phyloP scores from a whole-genome alignment of 345 rosid genomes.

The Brassica incana region DNA sequence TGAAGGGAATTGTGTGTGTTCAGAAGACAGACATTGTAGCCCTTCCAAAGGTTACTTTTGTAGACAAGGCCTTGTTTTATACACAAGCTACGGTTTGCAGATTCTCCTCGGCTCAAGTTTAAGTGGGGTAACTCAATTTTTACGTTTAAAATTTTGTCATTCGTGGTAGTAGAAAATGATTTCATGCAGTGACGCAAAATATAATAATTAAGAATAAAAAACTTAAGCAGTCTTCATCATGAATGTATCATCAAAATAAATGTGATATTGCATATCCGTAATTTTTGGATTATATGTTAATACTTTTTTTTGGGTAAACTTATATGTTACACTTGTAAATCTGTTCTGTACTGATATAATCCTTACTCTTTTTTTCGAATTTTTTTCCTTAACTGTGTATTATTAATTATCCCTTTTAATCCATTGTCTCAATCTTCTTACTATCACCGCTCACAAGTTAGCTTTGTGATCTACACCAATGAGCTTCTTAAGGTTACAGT shows the following conservation, averaged over 20 bases:
- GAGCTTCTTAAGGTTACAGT: not conserved
- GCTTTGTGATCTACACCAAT: not conserved
- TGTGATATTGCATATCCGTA: not conserved
- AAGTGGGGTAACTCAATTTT: not conserved
- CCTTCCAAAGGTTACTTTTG: conserved; percentile 69
- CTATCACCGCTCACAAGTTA: not conserved
- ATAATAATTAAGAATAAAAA: not conserved
- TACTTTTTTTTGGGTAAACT: too few relatives aligned
- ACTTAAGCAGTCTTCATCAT: not conserved
- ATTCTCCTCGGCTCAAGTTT: conserved; percentile 17
- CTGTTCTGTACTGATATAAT: not conserved
- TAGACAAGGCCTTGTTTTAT: conserved; percentile 57
- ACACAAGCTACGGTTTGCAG: conserved; percentile 76
- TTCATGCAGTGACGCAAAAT: not conserved
- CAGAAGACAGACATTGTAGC: conserved; percentile 74
- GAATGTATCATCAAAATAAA: not conserved
- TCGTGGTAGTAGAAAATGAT: not conserved
- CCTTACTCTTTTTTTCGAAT: not conserved
- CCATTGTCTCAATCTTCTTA: not conserved
- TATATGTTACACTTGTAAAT: too few relatives aligned
- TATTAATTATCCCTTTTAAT: not conserved
- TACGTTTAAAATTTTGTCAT: not conserved
- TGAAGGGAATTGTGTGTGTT: conserved; percentile 81
- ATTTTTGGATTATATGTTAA: not conserved
- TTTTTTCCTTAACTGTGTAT: not conserved